Conservation (phyloP, 441 rosid genomes). For the Metrosideros polymorpha region DNA sequence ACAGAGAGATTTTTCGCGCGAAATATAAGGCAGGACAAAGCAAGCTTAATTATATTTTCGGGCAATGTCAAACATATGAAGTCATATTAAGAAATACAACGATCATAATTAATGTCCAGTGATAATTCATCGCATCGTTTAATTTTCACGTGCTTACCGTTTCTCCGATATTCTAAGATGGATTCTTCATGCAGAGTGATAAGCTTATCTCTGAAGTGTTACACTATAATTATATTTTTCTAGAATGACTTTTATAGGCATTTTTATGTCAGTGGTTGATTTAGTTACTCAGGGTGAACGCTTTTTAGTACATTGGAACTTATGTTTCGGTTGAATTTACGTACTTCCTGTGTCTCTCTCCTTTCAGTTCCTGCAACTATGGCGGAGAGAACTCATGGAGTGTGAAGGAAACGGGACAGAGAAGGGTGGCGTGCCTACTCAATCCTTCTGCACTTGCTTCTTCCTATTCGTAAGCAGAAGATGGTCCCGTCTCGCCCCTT, state of each 20-base stretch:
- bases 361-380: not conserved
- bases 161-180: not conserved
- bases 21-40: not conserved
- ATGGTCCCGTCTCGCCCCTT: not conserved
- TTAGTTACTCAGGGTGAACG: not conserved
- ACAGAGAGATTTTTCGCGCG: accelerated
- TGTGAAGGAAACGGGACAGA: not conserved
- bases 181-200: not conserved
- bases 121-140: not conserved
- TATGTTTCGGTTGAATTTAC: not conserved
- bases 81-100: not conserved
- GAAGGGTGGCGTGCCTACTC: not conserved
- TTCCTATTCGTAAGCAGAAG: not conserved
- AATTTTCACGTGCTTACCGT: accelerated
- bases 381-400: not conserved
- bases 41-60: accelerated
- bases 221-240: not conserved
- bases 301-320: not conserved
- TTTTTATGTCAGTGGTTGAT: not conserved
- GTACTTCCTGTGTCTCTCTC: not conserved
- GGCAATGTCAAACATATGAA: not conserved
- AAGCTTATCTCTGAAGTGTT: not conserved
- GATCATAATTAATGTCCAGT: not conserved
- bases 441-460: not conserved
- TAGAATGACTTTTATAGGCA: not conserved